Evolutionary conservation across 169 alveolate species (phyloP), one percentile per base, ranked within the genome.

Genomic region (Perkinsus olseni): DNA sequence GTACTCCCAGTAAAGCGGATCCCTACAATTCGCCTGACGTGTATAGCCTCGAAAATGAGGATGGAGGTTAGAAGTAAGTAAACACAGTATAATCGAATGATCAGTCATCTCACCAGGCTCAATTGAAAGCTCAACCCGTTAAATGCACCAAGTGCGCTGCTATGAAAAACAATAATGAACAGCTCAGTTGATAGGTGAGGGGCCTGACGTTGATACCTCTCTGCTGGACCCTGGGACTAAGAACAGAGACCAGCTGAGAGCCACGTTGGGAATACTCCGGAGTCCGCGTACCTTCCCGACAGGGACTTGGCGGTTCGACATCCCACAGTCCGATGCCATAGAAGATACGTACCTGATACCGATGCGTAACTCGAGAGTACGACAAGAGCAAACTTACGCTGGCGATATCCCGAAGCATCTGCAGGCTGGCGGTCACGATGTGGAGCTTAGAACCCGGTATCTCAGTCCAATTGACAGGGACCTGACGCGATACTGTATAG

Each of bases 381-480:
- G 34, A 13, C 36, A 8, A 91, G 74, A n/a, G 20, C 36, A 91
- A 4, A 8, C 92, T 38, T 6, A 91, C 50, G 13, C 48, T 38
- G 13, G 50, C 39, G 24, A 95, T 90, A 91, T 95, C 97, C 37
- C 95, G 74, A 17, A 93, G 93, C 95, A 95, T 95, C 38, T 38
- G 93, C 28, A 95, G 62, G 39, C 95, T 93, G 91, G 94, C 96
- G 13, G 82, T 31, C 20, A 94, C n/a, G 36, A 95, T 92, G 74
- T 94, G 93, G 17, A 96, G 92, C 74, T 96, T 96, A 31, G 95
- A 93, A 4, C 97, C 97, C 1, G 94, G 93, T n/a, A 95, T 94
- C 91, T 97, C 99, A 92, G 93, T 92, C 98, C 98, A 97, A 82
- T 94, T 95, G n/a, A 97, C 98, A 3, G 97, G 97, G 8, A 96